A percentile compares a stretch with the other conserved stretches of the same genome.
These are phyloP conservation scores for Mycena maculata DNA, from an alignment of 768 basidiomycete species.

Conservation along the genomic window DNA sequence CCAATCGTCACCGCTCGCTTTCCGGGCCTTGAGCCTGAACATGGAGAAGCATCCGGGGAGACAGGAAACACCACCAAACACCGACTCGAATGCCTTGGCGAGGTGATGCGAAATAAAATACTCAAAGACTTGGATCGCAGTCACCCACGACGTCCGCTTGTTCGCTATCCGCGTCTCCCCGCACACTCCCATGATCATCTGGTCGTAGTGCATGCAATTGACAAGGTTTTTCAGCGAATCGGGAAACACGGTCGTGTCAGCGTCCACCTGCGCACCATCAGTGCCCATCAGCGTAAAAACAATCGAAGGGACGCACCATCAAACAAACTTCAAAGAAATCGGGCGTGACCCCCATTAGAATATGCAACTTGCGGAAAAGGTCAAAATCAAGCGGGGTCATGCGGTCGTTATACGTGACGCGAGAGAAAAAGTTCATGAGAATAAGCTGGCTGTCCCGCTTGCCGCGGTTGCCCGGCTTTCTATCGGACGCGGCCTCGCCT, in stretches of 20 bases:
- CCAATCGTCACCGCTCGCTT: constrained; percentile 92
- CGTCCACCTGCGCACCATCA: constrained; percentile 82
- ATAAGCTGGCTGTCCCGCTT: constrained; percentile 99
- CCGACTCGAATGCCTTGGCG: constrained; percentile 98
- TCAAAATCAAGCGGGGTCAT: constrained; percentile 99
- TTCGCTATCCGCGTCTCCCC: constrained; percentile 99
- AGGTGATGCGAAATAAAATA: constrained; percentile 99
- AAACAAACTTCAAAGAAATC: constrained; percentile 98
- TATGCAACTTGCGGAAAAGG: constrained; percentile 95
- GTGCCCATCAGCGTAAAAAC: constrained; percentile 4
- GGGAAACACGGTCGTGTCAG: constrained; percentile 95
- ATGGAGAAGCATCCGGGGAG: constrained; percentile 99
- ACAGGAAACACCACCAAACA: constrained; percentile 99
- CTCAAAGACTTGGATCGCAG: constrained; percentile 97
- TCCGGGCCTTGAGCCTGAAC: constrained; percentile 97
- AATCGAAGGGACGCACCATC: constrained; percentile 74
- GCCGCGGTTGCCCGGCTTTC: constrained; percentile 97
- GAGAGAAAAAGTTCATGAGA: constrained; percentile 99
- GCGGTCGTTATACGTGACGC: constrained; percentile 98
- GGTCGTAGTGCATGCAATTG: constrained; percentile 99
- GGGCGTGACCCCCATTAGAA: constrained; percentile 98
- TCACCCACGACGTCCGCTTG: constrained; percentile 98
- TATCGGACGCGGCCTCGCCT: constrained; percentile 80
- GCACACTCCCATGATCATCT: constrained; percentile 98
- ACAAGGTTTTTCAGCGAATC: constrained; percentile 91